Evolutionary conservation across 192 early-diverging fungal species (phyloP).

Genomic region (Linnemannia exigua): DNA sequence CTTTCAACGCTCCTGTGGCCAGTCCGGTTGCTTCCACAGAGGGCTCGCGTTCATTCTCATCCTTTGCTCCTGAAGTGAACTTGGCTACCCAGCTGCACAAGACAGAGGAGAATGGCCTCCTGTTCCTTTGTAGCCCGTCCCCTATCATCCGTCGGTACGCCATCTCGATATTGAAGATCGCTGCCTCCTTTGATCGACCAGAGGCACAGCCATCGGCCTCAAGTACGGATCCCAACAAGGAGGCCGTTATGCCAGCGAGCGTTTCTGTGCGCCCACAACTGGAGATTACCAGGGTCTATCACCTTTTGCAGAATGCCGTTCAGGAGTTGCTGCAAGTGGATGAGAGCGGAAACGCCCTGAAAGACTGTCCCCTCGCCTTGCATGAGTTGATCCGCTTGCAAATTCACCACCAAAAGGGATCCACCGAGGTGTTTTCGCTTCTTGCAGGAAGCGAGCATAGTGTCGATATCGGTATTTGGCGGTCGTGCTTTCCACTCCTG

Average conservation of each 20-base stretch:
- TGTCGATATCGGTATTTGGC: conserved; percentile 76
- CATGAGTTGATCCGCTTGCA: conserved; percentile 59
- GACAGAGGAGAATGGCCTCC: conserved; percentile 81
- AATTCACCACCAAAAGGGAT: conserved; percentile 66
- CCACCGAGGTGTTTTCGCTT: conserved; percentile 67
- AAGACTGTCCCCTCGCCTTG: conserved; percentile 57
- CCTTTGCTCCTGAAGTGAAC: conserved; percentile 53
- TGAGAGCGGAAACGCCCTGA: conserved; percentile 60
- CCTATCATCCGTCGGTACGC: conserved; percentile 72
- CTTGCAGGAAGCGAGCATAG: conserved; percentile 71
- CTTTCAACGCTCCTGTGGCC: conserved; percentile 13
- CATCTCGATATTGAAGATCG: conserved; percentile 70
- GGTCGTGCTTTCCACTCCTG: conserved; percentile 75
- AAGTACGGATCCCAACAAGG: conserved; percentile 27
- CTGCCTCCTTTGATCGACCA: conserved; percentile 64
- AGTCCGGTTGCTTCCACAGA: conserved; percentile 47
- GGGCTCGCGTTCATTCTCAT: conserved; percentile 46
- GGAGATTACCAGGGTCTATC: conserved; percentile 39
- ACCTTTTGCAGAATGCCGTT: conserved; percentile 49
- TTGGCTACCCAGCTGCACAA: conserved; percentile 70
- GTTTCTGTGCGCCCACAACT: conserved; percentile 32
- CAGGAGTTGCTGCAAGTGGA: conserved; percentile 67
- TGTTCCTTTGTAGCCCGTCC: conserved; percentile 75
- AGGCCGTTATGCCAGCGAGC: conserved; percentile 31
- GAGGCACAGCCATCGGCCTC: conserved; percentile 9